Evolutionary conservation across 1,284 basidiomycete species (phyloP), one percentile per base, ranked within the genome.

Genomic region (Dichomitus squalens): DNA sequence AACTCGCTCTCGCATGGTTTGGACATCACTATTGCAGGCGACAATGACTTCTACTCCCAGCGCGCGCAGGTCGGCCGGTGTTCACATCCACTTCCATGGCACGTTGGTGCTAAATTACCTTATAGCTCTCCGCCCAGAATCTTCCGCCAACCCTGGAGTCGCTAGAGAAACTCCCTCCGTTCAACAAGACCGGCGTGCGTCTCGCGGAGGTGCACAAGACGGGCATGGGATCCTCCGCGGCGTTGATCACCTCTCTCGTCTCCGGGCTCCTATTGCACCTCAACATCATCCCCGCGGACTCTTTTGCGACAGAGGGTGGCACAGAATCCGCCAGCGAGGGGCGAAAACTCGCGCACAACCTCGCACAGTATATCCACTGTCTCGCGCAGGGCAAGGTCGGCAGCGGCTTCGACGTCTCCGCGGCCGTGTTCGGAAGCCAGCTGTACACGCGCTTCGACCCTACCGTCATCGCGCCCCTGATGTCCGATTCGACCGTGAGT

Each of bases 11-110:
- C 73, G 1, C 65, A 73, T 5, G 84, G 87, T 51, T 76, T 95
- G 62, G 82, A 92, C 66, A 84, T 98, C 60, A 84, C 84, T 31
- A 92, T 98, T 55, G 84, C 90, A 20, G 97, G 93, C 5, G 94
- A 95, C 73, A 99, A 99, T 69, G 97, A 98, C 73, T 99, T 98
- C 68, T 99, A 99, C 76, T 97, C 95, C 2, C 96, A 99, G 70
- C 81, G 90, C 56, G 85, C 87, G 54, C 88, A 93, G 81, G 93
- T 92, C 60, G 61, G 34, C n/a, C 21, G 8, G n/a, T 40, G 35
- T 34, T 21, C 23, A 0, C 20, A 31, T 27, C 21, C 20, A 23
- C 25, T 38, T 49, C n/a, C 31, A 29, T n/a, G 36, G 38, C 41
- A 38, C 20, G 21, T 29, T 18, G 12, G 11, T 58, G 14, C 44